These are phyloP conservation scores for Persicaria maculosa DNA, from an alignment of 148 eudicot species.

Conservation along the genomic window DNA sequence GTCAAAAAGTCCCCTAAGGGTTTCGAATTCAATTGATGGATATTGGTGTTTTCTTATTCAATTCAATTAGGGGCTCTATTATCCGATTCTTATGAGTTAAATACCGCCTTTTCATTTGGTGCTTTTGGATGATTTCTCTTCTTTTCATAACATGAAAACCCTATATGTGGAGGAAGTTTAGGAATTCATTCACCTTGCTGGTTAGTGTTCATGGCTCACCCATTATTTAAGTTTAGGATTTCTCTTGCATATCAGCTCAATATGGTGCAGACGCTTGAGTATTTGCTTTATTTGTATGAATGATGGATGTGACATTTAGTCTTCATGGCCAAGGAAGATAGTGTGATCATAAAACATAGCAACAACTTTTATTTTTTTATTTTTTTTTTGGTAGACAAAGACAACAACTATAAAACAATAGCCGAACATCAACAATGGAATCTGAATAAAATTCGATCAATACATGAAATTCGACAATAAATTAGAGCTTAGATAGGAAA, in stretches of 20 bases:
- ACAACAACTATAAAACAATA: too few relatives aligned
- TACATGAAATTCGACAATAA: too few relatives aligned
- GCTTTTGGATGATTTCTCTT: background rate
- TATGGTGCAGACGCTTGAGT: background rate
- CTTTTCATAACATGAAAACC: background rate
- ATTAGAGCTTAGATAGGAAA: too few relatives aligned
- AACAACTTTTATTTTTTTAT: too few relatives aligned
- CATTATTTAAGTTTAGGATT: background rate
- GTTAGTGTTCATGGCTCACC: background rate
- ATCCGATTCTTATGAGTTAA: background rate
- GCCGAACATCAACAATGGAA: too few relatives aligned
- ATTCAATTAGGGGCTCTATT: background rate
- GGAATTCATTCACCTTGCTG: background rate
- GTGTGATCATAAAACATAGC: too few relatives aligned
- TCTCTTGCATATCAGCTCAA: background rate
- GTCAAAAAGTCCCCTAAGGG: background rate
- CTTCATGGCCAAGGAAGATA: background rate
- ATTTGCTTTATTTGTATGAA: background rate
- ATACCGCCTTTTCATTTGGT: background rate
- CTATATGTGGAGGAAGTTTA: background rate
- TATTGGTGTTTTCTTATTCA: background rate
- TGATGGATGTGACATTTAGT: background rate
- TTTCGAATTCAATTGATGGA: background rate
- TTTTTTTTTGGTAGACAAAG: too few relatives aligned
- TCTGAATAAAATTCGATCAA: too few relatives aligned